phyloP scores from a whole-genome alignment of 306 rosid species.

The Casuarina cunninghamiana region DNA sequence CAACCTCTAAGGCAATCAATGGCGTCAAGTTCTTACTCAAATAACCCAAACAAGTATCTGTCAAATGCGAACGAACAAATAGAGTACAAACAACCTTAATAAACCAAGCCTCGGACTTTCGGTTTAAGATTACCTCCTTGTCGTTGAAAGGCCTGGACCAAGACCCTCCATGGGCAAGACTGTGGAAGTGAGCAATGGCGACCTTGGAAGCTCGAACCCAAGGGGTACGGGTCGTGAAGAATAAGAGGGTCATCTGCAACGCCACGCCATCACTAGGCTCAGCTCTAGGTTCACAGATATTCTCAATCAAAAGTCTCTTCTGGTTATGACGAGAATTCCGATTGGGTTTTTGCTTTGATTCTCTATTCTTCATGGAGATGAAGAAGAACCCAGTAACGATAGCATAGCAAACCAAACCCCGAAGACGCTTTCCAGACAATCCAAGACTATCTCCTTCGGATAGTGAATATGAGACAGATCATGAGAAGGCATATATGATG shows the following conservation, averaged over 20 bases:
- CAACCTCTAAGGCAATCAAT: conserved; percentile 61
- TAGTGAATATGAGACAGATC: neutral
- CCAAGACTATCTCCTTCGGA: neutral
- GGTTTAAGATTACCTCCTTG: conserved; percentile 31
- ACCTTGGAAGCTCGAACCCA: conserved; percentile 58
- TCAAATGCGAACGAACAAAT: conserved; percentile 49
- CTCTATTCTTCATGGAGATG: conserved; percentile 36
- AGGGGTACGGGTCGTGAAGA: conserved; percentile 48
- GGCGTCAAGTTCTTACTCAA: conserved; percentile 55
- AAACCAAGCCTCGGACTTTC: conserved; percentile 67
- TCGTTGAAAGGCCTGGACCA: conserved; percentile 34
- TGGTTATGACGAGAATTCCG: conserved; percentile 22
- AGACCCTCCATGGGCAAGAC: conserved; percentile 42
- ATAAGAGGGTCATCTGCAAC: conserved; percentile 59
- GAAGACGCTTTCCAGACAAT: neutral
- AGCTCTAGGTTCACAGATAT: conserved; percentile 40
- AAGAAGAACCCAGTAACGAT: neutral
- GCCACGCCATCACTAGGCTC: conserved; percentile 50
- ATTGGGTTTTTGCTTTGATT: conserved; percentile 23
- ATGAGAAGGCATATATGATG: neutral
- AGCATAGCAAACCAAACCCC: conserved; percentile 17
- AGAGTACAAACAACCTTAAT: conserved; percentile 71
- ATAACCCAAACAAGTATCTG: conserved; percentile 52
- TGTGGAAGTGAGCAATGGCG: conserved; percentile 42
- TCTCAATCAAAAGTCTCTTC: conserved; percentile 43